Evolutionary conservation across 2,329 filamentous ascomycete genomes (phyloP).

Genomic region (Pseudogymnoascus sp.): DNA sequence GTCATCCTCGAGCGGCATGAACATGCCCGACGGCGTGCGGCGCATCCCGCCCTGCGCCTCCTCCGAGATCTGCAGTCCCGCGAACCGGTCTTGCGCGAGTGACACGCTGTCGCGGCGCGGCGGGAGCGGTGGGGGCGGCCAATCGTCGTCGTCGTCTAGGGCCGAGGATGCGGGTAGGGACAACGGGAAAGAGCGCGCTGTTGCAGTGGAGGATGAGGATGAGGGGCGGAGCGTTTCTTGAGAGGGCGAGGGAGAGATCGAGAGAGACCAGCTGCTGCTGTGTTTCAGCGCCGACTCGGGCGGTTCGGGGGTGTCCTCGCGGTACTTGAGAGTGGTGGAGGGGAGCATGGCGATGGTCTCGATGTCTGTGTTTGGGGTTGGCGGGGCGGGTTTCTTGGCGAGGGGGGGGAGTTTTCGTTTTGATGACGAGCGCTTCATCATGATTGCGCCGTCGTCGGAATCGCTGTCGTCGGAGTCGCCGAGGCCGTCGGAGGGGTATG

Average conservation of each 20-base stretch:
- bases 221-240: constrained; percentile 69
- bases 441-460: constrained; percentile 53
- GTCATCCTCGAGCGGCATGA: constrained; percentile 77
- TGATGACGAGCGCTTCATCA: constrained; percentile 62
- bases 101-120: constrained; percentile 24
- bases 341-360: constrained; percentile 57
- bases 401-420: constrained; percentile 33
- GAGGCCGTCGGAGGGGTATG: constrained; percentile 40
- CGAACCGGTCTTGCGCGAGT: constrained; percentile 23
- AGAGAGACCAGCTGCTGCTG: constrained; percentile 44
- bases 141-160: constrained; percentile 45
- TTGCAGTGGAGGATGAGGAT: not conserved
- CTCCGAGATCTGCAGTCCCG: constrained; percentile 21
- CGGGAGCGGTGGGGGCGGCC: constrained; percentile 25
- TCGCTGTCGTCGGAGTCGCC: constrained; percentile 38
- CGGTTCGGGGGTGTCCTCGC: constrained; percentile 65
- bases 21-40: constrained; percentile 78
- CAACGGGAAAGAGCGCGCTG: not conserved
- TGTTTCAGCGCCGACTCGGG: constrained; percentile 55
- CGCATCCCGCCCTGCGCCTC: constrained; percentile 47
- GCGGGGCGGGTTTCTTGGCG: constrained; percentile 21
- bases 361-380: constrained; percentile 31
- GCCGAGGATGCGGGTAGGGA: not conserved
- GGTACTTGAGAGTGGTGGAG: constrained; percentile 64
- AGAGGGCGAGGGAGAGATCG: constrained; percentile 62